phyloP scores from a whole-genome alignment of 2,329 filamentous ascomycete species.

The Colletotrichum echinochloae region DNA sequence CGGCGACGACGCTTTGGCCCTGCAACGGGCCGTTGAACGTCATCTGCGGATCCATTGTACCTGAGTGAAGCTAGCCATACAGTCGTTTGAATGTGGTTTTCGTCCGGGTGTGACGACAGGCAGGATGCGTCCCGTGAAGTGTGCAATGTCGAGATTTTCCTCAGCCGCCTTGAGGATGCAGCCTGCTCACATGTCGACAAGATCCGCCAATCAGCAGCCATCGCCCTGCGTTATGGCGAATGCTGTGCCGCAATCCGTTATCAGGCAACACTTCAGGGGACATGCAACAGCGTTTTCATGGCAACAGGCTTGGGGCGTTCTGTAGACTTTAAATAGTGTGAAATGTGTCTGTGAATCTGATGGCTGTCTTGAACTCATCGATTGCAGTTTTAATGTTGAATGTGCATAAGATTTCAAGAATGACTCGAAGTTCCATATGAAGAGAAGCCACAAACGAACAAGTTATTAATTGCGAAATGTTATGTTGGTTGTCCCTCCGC shows the following conservation, averaged over 20 bases:
- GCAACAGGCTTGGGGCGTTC: too few species aligned
- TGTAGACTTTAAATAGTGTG: too few species aligned
- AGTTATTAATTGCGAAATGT: not conserved
- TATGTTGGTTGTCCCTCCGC: not conserved
- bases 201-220: not conserved
- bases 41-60: not conserved
- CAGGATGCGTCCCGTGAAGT: not conserved
- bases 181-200: not conserved
- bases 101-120: not conserved
- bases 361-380: too few species aligned
- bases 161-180: not conserved
- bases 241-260: not conserved
- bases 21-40: not conserved
- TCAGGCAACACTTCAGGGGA: too few species aligned
- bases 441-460: too few species aligned
- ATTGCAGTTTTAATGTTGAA: too few species aligned
- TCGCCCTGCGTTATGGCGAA: not conserved
- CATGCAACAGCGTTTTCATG: too few species aligned
- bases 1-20: not conserved
- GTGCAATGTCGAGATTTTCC: not conserved
- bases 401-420: too few species aligned
- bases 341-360: too few species aligned
- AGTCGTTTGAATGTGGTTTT: not conserved
- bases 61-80: not conserved
- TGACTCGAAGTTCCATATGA: too few species aligned